A percentile compares a stretch with the other conserved stretches of the same genome.
These are phyloP conservation scores for Malassezia furfur DNA, from an alignment of 1,284 basidiomycete species.

Conservation along the genomic window DNA sequence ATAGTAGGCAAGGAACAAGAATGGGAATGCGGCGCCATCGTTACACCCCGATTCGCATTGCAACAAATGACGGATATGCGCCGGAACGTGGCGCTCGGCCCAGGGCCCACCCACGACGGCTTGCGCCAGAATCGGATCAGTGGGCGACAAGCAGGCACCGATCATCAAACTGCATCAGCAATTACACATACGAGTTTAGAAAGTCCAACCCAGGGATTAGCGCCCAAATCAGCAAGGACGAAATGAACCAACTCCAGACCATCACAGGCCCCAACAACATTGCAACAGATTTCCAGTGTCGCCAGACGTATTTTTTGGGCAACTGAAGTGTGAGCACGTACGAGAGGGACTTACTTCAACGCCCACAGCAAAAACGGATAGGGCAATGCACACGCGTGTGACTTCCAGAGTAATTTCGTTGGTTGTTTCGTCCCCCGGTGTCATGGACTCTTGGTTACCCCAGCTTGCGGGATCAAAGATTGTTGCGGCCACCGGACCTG, in stretches of 20 bases:
- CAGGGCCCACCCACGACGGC: conserved; percentile 87
- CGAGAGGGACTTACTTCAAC: conserved; percentile 53
- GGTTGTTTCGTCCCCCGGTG: conserved; percentile 59
- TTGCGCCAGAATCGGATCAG: conserved; percentile 65
- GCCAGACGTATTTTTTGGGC: conserved; percentile 61
- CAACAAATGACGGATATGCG: conserved; percentile 85
- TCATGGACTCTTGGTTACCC: conserved; percentile 55
- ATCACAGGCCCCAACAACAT: conserved; percentile 81
- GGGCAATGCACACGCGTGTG: conserved; percentile 87
- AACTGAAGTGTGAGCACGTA: conserved; percentile 11
- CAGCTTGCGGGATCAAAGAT: conserved; percentile 79
- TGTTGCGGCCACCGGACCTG: conserved; percentile 64
- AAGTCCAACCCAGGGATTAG: conserved; percentile 32
- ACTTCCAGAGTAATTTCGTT: conserved; percentile 61
- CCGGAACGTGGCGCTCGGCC: conserved; percentile 94
- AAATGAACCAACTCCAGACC: conserved; percentile 75
- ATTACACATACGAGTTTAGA: conserved; percentile 24
- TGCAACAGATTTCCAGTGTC: conserved; percentile 79
- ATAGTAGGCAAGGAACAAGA: conserved; percentile 85
- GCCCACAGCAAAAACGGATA: conserved; percentile 95
- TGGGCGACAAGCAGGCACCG: conserved; percentile 88
- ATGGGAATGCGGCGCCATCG: conserved; percentile 68
- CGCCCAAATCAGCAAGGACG: conserved; percentile 53
- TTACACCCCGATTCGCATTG: conserved; percentile 85
- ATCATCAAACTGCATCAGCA: conserved; percentile 57